A percentile compares a stretch with the other conserved stretches of the same genome.
Evolutionary conservation across 176 grass and related monocot genomes (phyloP).

Genomic region (Carex scoparia): DNA sequence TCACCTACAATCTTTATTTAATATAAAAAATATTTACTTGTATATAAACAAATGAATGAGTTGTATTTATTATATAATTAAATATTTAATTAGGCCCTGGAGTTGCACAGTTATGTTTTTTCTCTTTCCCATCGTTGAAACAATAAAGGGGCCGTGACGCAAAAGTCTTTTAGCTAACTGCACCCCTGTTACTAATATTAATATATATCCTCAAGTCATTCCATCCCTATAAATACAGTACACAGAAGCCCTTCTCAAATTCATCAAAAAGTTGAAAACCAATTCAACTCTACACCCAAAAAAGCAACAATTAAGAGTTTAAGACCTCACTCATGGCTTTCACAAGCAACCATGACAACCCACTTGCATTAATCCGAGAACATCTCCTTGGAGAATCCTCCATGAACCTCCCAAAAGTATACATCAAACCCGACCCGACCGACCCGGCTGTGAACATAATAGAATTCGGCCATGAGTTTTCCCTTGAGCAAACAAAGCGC

Average conservation of each 20-base stretch:
- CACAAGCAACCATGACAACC: conserved; percentile 31
- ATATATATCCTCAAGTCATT: neutral
- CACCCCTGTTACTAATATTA: too few species aligned
- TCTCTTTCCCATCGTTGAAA: neutral
- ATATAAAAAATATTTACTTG: too few species aligned
- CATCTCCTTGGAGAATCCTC: conserved; percentile 33
- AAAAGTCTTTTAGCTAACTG: neutral
- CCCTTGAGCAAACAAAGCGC: too few species aligned
- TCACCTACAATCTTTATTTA: too few species aligned
- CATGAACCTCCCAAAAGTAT: neutral
- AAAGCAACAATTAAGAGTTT: neutral
- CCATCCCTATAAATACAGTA: neutral
- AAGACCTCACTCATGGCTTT: conserved; percentile 34
- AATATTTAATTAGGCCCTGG: neutral
- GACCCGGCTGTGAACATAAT: conserved; percentile 31
- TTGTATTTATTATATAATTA: neutral
- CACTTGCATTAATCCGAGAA: conserved; percentile 43
- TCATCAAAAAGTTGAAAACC: neutral
- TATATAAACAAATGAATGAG: too few species aligned
- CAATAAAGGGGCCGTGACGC: neutral
- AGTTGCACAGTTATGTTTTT: neutral
- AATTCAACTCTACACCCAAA: neutral
- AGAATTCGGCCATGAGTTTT: conserved; percentile 26
- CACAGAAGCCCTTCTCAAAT: neutral
- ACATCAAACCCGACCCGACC: conserved; percentile 9